Percentiles rank a stretch among this genome's conserved stretches.
Conservation (phyloP, 139 green algal genomes). For the Diplosphaera chodatii region DNA sequence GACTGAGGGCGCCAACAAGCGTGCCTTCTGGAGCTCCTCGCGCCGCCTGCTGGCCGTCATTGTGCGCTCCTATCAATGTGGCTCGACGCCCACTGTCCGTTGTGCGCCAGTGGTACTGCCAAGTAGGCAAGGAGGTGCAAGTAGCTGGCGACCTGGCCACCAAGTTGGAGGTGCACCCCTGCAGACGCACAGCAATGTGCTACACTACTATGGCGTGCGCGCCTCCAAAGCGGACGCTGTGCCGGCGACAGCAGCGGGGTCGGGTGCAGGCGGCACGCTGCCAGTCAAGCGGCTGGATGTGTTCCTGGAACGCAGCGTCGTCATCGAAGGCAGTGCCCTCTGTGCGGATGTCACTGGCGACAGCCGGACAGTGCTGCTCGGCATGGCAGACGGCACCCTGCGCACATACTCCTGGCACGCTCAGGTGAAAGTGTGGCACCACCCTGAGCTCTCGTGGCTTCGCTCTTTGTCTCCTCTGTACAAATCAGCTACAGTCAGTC, state of each 20-base stretch:
- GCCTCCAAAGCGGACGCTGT: conserved; percentile 37
- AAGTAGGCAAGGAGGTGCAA: no score
- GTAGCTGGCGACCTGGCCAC: no score
- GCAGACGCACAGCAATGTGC: conserved; percentile 54
- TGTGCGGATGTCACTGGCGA: conserved; percentile 32
- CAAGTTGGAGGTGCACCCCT: no score
- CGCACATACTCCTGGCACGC: conserved; percentile 53
- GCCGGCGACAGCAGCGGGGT: conserved; percentile 12
- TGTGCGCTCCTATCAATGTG: conserved; percentile 30
- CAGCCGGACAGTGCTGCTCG: conserved; percentile 41
- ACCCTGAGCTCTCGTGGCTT: no score
- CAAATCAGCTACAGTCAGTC: no score
- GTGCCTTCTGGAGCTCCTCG: conserved; percentile 49
- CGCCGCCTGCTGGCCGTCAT: conserved; percentile 50
- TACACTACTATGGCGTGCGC: conserved; percentile 62
- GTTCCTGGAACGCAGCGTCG: conserved; percentile 50
- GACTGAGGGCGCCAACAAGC: conserved; percentile 47
- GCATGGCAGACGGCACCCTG: conserved; percentile 46
- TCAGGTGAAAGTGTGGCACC: conserved; percentile 36
- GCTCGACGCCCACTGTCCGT: no score
- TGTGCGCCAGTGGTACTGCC: no score
- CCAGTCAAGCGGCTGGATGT: conserved; percentile 34
- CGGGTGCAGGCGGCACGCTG: neutral
- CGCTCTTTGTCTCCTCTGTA: no score
- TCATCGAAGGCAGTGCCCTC: conserved; percentile 14